phyloP scores from a whole-genome alignment of 306 rosid species.

The Fagus crenata region DNA sequence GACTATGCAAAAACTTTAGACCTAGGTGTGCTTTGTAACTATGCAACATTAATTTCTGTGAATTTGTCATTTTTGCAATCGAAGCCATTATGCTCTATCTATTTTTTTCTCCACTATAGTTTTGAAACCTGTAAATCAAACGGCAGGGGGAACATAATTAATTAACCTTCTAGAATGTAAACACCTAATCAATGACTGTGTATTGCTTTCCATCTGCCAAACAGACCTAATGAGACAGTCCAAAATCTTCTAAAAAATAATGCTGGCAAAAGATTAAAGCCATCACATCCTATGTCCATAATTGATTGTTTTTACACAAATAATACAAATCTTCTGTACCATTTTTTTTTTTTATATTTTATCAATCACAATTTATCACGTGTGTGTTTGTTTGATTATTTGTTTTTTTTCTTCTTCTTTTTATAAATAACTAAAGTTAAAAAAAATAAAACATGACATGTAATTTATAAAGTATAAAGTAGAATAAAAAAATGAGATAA shows the following conservation, averaged over 20 bases:
- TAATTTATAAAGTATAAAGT: too few relatives aligned
- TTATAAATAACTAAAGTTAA: too few relatives aligned
- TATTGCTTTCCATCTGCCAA: slow-evolving; percentile 9
- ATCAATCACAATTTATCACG: too few relatives aligned
- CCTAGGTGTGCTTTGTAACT: too few relatives aligned
- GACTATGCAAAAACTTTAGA: too few relatives aligned
- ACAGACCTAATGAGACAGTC: slow-evolving; percentile 31
- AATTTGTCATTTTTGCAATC: too few relatives aligned
- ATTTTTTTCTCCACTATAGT: background rate
- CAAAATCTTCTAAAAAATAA: slow-evolving; percentile 31
- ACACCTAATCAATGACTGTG: background rate
- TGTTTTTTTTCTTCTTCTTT: too few relatives aligned
- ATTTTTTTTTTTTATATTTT: too few relatives aligned
- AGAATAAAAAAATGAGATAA: background rate
- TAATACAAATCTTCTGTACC: background rate
- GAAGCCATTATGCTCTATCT: too few relatives aligned
- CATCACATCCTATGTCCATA: slow-evolving; percentile 29
- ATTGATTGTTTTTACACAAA: slow-evolving; percentile 25
- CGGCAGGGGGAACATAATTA: background rate
- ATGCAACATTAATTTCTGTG: too few relatives aligned
- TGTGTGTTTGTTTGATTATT: too few relatives aligned
- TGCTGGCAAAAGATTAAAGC: slow-evolving; percentile 22
- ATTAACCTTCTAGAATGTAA: slow-evolving; percentile 20
- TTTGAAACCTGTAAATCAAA: background rate
- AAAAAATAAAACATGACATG: too few relatives aligned